Evolutionary conservation across 345 rosid genomes (phyloP), one percentile per base, ranked within the genome.

Genomic region (Populus nigra): DNA sequence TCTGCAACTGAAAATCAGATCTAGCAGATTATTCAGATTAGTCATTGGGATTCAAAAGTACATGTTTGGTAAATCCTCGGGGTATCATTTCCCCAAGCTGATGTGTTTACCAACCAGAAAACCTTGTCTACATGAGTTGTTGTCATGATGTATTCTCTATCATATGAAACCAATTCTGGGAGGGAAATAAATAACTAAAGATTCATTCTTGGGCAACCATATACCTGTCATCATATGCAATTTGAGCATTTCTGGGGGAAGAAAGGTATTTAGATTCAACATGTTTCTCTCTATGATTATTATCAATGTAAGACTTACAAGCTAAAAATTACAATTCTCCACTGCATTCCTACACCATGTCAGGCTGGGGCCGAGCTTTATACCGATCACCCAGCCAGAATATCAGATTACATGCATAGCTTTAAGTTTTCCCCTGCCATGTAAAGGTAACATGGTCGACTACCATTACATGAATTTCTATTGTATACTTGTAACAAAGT

Each of bases 341-440:
- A 63, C 72, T 13, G 61, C 61, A 73, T 74, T 75, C 80, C 83
- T 68, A 77, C 77, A 49, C 68, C 49, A 47, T 29, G 69, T 77
- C 65, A 59, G 39, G 61, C 74, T 39, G 77, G 50, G 55, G 69
- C 50, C 39, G 18, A 71, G 80, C 81, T 75, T 68, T 50, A 8
- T 49, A 72, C 73, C 39, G 50, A 63, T 63, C 55, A 77, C 49
- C 76, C 70, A 77, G 72, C 72, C 35, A 35, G 73, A 29, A 65
- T 35, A 39, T 69, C 43, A 75, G 31, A 76, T 50, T 70, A 74
- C 75, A 77, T 67, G 45, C 43, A 62, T 29, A 20, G 1, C 49
- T 77, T 31, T 33, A 25, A 31, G 76, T 35, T 49, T 79, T 53
- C 43, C 50, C 70, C 65, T 22, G 22, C 41, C 65, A 20, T 39